Evolutionary conservation across 148 eudicot species (phyloP), one percentile per base, ranked within the genome.

Genomic region (Dysphania ambrosioides): DNA sequence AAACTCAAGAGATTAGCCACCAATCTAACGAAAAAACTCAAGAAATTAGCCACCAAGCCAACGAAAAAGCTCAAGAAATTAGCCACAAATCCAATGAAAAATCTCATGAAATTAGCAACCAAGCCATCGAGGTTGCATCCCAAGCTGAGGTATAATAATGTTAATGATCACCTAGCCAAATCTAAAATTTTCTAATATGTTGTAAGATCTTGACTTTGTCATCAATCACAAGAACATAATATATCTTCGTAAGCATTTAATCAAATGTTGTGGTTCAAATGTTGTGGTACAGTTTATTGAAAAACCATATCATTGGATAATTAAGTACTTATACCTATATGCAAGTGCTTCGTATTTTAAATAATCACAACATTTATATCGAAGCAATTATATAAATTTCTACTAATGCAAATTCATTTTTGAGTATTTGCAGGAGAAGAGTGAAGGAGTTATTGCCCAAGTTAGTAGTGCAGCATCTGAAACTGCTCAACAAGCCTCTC

Each of bases 391-490:
- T 53, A n/a, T 19, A n/a, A 6, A 12, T 24, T 64, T 24, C 32
- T 16, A 61, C n/a, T n/a, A n/a, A n/a, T n/a, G n/a, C n/a, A n/a
- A n/a, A n/a, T n/a, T n/a, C n/a, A n/a, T n/a, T n/a, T 42, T 44
- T 27, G 18, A 15, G 27, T 41, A 12, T 62, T 62, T 79, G 58
- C 81, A 88, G 92, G 83, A 83, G 70, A 86, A 83, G 80, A 83
- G 55, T 16, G 85, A 89, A 41, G 91, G 83, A 67, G 42, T 78
- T 40, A 60, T 82, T 53, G 77, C 64, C 70, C 86, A 82, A 72
- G 72, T 83, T 13, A 70, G 83, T 70, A 76, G 72, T 51, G 87
- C 69, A 18, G 84, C 85, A 47, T 78, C 85, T 57, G 79, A 70
- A 77, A 72, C 85, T 76, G 87, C 82, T 66, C 83, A 66, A 36